Base-by-base conservation (phyloP, 1,139 yeast species). In the Yamadazyma membranifaciens region DNA sequence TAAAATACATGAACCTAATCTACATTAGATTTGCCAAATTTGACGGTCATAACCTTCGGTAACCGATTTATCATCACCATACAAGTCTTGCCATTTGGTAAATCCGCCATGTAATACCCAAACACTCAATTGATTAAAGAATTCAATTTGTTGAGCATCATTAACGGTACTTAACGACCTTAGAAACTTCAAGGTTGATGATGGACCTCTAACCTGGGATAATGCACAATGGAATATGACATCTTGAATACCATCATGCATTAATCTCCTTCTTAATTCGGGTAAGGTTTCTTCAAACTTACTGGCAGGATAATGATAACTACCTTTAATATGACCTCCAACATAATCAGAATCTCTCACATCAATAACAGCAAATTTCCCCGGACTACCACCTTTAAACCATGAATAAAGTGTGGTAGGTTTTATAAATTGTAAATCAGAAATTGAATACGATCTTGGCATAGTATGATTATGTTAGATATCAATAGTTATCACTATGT, bases 221-320 rank as follows among this genome's bases (percentile, higher is more conserved):
- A 87, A 70, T 31, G 89, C 91, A 62, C 98, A 92, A 59, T 91
- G 96, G 65, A 92, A 91, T 1, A 92, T 84, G 0, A 89, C 81
- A 43, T 78, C 78, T 39, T 73, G 67, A 10, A 67, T 60, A 6
- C 60, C 57, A 9, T 62, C 56, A 4, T 60, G 59, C 17, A 51
- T 42, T 11, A 80, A 54, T 16, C 62, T 50, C 12, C 62, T 49
- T 24, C 70, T 60, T 15, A 84, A 65, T 16, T 72, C 67, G 2
- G 74, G 69, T 31, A 80, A 55, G 2, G 61, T 60, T 11, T 61
- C 56, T 4, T 63, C 53, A 49, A 87, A 73, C 12, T 69, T 60
- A 1, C 69, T 60, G 3, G 87, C 73, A 2, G 95, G 87, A 37
- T 78, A 76, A 53, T 86, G 82, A 43, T 77, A 62, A 16, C 85